These are phyloP conservation scores for Acrocalymma vagum DNA, from an alignment of 2,329 filamentous ascomycete species.

Conservation along the genomic window DNA sequence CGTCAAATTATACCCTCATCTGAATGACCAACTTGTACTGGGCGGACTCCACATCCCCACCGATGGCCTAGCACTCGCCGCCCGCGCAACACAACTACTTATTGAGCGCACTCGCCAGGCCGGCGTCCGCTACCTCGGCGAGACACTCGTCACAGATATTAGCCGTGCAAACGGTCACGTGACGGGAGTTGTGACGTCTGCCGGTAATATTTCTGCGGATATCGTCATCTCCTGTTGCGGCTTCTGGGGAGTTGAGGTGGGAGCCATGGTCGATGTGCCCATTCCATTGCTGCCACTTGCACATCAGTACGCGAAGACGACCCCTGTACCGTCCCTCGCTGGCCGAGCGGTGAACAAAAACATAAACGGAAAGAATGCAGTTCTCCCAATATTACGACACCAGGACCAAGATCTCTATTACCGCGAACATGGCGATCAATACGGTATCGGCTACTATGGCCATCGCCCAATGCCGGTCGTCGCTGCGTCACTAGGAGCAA, in stretches of 20 bases:
- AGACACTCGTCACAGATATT: constrained; percentile 67
- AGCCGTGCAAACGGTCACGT: constrained; percentile 59
- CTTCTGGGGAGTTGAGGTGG: constrained; percentile 72
- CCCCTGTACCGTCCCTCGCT: constrained; percentile 56
- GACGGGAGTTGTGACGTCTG: constrained; percentile 63
- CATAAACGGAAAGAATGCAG: constrained; percentile 59
- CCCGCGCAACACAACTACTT: constrained; percentile 68
- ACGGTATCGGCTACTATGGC: constrained; percentile 71
- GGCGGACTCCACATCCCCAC: constrained; percentile 68
- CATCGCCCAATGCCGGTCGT: constrained; percentile 69
- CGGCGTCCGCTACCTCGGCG: constrained; percentile 66
- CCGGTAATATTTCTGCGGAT: constrained; percentile 63
- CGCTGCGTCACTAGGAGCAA: constrained; percentile 63
- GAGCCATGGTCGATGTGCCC: constrained; percentile 66
- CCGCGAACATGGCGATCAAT: constrained; percentile 69
- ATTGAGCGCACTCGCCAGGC: constrained; percentile 65
- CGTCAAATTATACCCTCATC: constrained; percentile 60
- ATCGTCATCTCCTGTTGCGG: constrained; percentile 70
- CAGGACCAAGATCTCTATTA: constrained; percentile 73
- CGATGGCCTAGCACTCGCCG: constrained; percentile 69
- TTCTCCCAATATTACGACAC: constrained; percentile 67
- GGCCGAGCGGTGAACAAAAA: constrained; percentile 49
- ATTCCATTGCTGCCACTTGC: constrained; percentile 69
- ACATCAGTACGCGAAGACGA: constrained; percentile 72
- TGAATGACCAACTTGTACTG: constrained; percentile 63